Evolutionary conservation across 306 rosid species (phyloP), one percentile per base, ranked within the genome.

Genomic region (Prunus kanzakura): DNA sequence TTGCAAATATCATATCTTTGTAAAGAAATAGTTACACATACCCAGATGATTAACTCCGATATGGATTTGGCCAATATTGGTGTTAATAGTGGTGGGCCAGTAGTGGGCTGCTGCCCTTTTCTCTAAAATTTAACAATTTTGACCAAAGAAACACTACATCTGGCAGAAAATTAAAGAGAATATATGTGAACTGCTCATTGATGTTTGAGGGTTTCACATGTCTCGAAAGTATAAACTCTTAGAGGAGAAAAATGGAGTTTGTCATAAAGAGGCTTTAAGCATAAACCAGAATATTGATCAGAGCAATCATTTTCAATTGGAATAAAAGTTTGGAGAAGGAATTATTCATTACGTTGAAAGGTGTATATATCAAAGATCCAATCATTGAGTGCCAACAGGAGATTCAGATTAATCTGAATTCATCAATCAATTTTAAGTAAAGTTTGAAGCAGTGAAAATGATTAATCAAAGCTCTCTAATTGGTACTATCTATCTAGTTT

Each of bases 51-150:
- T 35, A 5, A 35, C 41, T 35, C 41, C 7, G 41, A 35, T 35
- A 6, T 35, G 41, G 1, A 35, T 6, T 35, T 35, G 1, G 41
- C 41, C 41, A 35, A 35, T 6, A 35, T 35, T 0, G 0, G 1
- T 35, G 8, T 35, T 35, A 5, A n/a, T n/a, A n/a, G n/a, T n/a
- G n/a, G n/a, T n/a, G n/a, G n/a, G n/a, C 1, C 5, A 5, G 1
- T 35, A 0, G 41, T 35, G 41, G 8, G 0, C 1, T 1, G 38
- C 8, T 5, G 1, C 0, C 8, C 35, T 0, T 35, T 1, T 4
- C 5, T 35, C 0, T 1, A 0, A 35, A 35, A 35, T 35, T 5
- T 6, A 35, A 35, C 41, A 35, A 35, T 6, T 6, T 38, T 38
- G 9, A 38, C 43, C 0, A 38, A 38, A 35, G 41, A 35, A 35